Conservation (phyloP, 2,329 filamentous ascomycete species). For the Graphiopsis chlorocephala region DNA sequence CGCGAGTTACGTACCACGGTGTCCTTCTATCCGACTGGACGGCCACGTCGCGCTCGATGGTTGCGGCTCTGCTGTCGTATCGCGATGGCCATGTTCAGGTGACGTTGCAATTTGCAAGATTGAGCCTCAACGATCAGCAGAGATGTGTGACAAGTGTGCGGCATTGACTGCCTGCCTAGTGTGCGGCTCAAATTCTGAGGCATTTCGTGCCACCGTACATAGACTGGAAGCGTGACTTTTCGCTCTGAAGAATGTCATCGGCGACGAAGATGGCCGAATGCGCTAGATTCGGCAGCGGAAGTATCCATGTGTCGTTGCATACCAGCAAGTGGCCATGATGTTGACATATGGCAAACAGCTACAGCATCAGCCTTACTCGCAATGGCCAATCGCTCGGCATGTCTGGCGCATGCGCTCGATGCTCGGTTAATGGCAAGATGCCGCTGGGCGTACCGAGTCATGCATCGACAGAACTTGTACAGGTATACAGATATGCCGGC, state of each 20-base stretch:
- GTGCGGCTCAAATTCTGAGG: background rate
- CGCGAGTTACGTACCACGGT: background rate
- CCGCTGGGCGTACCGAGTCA: background rate
- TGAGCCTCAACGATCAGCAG: background rate
- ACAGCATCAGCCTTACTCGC: slow-evolving; percentile 7
- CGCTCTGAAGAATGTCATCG: background rate
- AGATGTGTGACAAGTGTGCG: background rate
- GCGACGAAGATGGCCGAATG: background rate
- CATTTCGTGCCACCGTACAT: background rate
- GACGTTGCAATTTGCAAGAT: background rate
- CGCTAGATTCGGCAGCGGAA: background rate
- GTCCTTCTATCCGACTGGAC: background rate
- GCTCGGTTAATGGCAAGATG: slow-evolving; percentile 3
- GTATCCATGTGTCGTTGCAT: background rate
- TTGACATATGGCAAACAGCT: background rate
- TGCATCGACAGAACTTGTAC: background rate
- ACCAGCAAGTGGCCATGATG: background rate
- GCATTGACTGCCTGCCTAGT: background rate
- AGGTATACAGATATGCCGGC: slow-evolving; percentile 1
- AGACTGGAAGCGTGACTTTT: background rate
- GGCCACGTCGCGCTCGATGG: background rate
- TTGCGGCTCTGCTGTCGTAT: background rate
- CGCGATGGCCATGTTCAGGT: background rate
- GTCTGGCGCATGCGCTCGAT: background rate
- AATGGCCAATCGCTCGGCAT: slow-evolving; percentile 6